Conservation (phyloP, 495 filamentous ascomycete species). For the Penicillium atrosanguineum region DNA sequence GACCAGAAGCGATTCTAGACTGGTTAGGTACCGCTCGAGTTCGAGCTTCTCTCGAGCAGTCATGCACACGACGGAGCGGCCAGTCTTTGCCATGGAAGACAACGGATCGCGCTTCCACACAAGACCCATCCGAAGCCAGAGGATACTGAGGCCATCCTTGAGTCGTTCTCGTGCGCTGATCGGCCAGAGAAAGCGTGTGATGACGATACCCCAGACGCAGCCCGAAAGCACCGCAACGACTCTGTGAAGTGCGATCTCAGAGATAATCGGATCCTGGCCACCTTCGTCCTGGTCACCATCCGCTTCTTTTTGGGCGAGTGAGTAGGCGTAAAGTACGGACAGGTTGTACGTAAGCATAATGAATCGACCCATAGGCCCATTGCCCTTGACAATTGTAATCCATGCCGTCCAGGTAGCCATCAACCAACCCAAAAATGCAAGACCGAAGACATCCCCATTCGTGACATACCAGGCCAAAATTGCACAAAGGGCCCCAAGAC, state of each 20-base stretch:
- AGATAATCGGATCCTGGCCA: conserved; percentile 78
- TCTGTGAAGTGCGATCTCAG: conserved; percentile 86
- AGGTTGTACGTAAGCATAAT: conserved; percentile 95
- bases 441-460: conserved; percentile 64
- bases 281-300: conserved; percentile 75
- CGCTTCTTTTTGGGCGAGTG: conserved; percentile 71
- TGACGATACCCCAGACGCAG: conserved; percentile 87
- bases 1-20: conserved; percentile 68
- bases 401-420: conserved; percentile 83
- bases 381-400: conserved; percentile 78
- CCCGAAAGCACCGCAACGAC: conserved; percentile 84
- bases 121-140: conserved; percentile 92
- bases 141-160: conserved; percentile 76
- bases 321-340: conserved; percentile 93
- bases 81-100: conserved; percentile 59
- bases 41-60: conserved; percentile 75
- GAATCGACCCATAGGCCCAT: conserved; percentile 89
- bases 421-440: conserved; percentile 76
- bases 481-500: conserved; percentile 74
- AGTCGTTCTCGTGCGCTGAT: conserved; percentile 84
- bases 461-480: conserved; percentile 74
- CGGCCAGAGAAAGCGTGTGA: conserved; percentile 89
- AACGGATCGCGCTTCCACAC: conserved; percentile 97
- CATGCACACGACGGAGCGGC: conserved; percentile 63
- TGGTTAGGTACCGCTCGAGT: conserved; percentile 58